Conservation (phyloP, 169 alveolate species). For the Ichthyophthirius multifiliis region DNA sequence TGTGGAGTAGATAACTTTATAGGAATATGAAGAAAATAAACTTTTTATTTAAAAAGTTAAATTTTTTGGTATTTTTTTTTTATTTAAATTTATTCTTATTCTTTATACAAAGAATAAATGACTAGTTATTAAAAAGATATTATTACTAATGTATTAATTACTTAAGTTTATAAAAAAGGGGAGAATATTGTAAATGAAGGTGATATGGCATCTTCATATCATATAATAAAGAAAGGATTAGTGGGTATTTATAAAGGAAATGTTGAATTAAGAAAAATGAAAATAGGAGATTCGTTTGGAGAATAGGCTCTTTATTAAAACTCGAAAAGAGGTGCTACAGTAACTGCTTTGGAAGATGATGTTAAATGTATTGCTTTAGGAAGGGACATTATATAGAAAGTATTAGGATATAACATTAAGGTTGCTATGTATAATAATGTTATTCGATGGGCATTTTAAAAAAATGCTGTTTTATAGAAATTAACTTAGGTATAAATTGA, state of each 20-base stretch:
- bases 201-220: slow-evolving; percentile 35
- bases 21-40: slow-evolving; percentile 50
- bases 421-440: slow-evolving; percentile 29
- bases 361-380: slow-evolving; percentile 69
- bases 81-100: background rate
- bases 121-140: slow-evolving; percentile 23
- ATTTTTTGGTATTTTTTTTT: slow-evolving; percentile 20
- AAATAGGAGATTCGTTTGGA: slow-evolving; percentile 95
- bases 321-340: slow-evolving; percentile 97
- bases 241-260: slow-evolving; percentile 7
- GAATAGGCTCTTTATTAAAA: slow-evolving; percentile 97
- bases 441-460: slow-evolving; percentile 40
- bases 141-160: slow-evolving; percentile 27
- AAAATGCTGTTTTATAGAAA: slow-evolving; percentile 7
- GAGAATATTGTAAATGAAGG: slow-evolving; percentile 38
- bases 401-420: slow-evolving; percentile 31
- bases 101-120: background rate
- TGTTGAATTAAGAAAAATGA: slow-evolving; percentile 85
- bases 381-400: slow-evolving; percentile 23
- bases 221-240: slow-evolving; percentile 42
- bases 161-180: slow-evolving; percentile 22
- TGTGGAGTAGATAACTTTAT: slow-evolving; percentile 49
- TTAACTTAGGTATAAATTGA: slow-evolving; percentile 29
- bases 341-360: slow-evolving; percentile 81
- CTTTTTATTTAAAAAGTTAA: slow-evolving; percentile 32